Conservation (phyloP, 306 rosid species). For the Canavalia gladiata region DNA sequence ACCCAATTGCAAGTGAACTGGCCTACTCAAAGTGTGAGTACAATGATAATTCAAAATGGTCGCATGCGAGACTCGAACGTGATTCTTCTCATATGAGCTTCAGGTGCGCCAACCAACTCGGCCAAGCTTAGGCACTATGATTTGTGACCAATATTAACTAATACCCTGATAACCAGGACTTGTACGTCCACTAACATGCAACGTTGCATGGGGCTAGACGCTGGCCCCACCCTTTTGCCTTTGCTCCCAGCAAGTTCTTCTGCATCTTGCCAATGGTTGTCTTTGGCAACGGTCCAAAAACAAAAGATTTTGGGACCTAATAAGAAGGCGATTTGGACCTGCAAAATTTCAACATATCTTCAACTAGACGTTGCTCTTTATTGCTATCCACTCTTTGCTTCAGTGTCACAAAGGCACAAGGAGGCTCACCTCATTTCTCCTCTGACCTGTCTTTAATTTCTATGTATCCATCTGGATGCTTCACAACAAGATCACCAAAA, state of each 20-base stretch:
- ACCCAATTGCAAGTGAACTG: no score
- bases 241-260: conserved; percentile 8
- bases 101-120: no score
- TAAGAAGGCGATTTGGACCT: conserved; percentile 11
- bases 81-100: no score
- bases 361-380: background rate
- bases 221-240: conserved; percentile 15
- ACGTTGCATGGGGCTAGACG: no score
- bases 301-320: conserved; percentile 25
- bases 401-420: conserved; percentile 31
- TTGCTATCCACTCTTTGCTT: conserved; percentile 4
- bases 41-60: no score
- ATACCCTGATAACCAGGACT: no score
- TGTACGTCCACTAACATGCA: no score
- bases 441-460: conserved; percentile 87
- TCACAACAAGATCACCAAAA: conserved; percentile 80
- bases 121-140: no score
- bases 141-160: no score
- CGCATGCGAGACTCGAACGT: no score
- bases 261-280: conserved; percentile 18
- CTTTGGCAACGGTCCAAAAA: conserved; percentile 28
- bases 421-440: conserved; percentile 41
- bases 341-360: background rate
- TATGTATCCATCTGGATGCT: conserved; percentile 76
- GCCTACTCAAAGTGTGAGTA: no score